Percentiles rank a stretch among this genome's conserved stretches.
Evolutionary conservation across 1,139 yeast genomes (phyloP).

Genomic region (Hyphopichia fennica): DNA sequence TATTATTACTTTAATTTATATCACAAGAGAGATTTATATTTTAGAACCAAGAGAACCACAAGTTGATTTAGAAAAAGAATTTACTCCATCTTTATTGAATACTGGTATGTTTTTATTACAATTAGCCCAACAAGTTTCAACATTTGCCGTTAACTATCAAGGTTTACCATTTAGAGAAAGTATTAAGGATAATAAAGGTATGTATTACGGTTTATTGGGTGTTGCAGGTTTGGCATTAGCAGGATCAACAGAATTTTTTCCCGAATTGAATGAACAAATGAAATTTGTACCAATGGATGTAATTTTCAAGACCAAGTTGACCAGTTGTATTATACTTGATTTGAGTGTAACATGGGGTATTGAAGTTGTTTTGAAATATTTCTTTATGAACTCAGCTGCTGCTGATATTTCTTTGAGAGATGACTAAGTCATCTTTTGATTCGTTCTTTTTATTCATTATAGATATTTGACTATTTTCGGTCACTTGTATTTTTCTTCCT

Average conservation of each 20-base stretch:
- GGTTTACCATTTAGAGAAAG: constrained; percentile 97
- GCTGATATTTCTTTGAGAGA: constrained; percentile 80
- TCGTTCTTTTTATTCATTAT: neutral
- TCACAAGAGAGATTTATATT: constrained; percentile 78
- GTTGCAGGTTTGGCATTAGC: constrained; percentile 86
- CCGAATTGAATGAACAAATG: constrained; percentile 90
- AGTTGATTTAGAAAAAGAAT: constrained; percentile 85
- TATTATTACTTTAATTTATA: constrained; percentile 75
- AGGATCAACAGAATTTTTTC: constrained; percentile 92
- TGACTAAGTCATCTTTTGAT: constrained; percentile 6
- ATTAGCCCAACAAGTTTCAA: constrained; percentile 94
- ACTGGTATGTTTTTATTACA: constrained; percentile 95
- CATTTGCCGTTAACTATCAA: constrained; percentile 96
- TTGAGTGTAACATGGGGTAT: constrained; percentile 76
- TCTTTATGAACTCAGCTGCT: constrained; percentile 88
- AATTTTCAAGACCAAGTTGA: constrained; percentile 75
- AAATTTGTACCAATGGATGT: constrained; percentile 84
- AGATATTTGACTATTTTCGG: constrained; percentile 7
- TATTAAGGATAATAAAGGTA: constrained; percentile 86
- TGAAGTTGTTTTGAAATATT: constrained; percentile 74
- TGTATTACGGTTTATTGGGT: constrained; percentile 93
- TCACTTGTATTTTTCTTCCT: too few species aligned
- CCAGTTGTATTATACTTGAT: constrained; percentile 72
- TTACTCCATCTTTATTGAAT: constrained; percentile 85
- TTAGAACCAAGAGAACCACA: constrained; percentile 90